Conservation (phyloP, 441 rosid species). For the Populus hybrid region DNA sequence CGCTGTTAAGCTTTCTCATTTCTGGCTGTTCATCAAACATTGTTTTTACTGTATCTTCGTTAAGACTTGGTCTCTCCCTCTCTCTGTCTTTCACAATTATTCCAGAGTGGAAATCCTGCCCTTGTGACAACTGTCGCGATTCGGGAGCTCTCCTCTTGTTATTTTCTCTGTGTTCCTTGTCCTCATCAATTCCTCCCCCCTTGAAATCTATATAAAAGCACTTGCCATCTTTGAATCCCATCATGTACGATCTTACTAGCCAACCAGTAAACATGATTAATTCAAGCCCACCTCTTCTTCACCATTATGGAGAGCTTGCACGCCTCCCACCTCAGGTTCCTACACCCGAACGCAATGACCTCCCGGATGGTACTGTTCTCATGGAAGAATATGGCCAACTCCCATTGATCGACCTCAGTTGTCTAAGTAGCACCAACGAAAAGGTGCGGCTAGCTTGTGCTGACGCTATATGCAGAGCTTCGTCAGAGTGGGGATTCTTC, state of each 20-base stretch:
- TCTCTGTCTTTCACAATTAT: background rate
- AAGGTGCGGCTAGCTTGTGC: constrained; percentile 28
- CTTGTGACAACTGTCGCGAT: constrained; percentile 41
- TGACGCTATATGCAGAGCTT: constrained; percentile 43
- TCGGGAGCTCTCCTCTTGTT: constrained; percentile 21
- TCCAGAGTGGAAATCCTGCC: constrained; percentile 22
- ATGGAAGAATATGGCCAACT: constrained; percentile 44
- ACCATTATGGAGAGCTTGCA: constrained; percentile 27
- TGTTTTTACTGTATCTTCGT: background rate
- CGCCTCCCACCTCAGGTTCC: constrained; percentile 2
- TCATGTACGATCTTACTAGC: background rate
- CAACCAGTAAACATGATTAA: constrained; percentile 5
- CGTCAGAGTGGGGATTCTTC: constrained; percentile 66
- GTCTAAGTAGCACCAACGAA: constrained; percentile 22
- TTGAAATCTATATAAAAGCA: background rate
- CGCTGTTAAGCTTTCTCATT: background rate
- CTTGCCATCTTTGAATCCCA: background rate
- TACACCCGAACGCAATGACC: background rate
- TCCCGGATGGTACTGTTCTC: background rate
- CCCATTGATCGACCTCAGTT: constrained; percentile 50
- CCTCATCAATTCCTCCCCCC: background rate
- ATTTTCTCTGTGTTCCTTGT: constrained; percentile 20
- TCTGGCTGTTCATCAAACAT: background rate
- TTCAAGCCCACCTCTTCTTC: constrained; percentile 42
- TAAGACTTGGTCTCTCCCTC: constrained; percentile 20